Evolutionary conservation across 805 yeast genomes (phyloP), one percentile per base, ranked within the genome.

Genomic region (Zygosaccharomyces bailii): DNA sequence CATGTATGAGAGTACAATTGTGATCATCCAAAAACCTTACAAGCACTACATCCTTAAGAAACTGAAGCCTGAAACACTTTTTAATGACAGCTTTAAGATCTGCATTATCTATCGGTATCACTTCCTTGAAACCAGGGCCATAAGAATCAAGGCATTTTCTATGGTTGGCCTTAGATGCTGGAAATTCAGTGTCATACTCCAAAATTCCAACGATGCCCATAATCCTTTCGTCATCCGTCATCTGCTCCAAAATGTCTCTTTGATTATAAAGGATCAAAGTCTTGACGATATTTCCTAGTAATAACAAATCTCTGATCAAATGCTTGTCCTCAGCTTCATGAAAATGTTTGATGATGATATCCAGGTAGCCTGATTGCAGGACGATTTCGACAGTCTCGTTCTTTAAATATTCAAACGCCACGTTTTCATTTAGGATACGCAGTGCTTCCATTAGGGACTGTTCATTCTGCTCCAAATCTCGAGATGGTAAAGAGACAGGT

Each of bases 101-200:
- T 2, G 67, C 65, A 54, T 80, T 75, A 2, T 73, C 67, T 9
- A 83, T 69, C 0, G 89, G 88, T 11, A 86, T 67, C 3, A 89
- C 85, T 52, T 84, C 83, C 60, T 83, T 84, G 66, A 86, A 84
- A 24, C 50, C 57, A 10, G 65, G 63, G 7, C 55, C 61, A 32
- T 73, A 72, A 5, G 82, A 66, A 36, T 79, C 78, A 24, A 88
- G 61, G 57, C 77, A 84, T 17, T 78, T 78, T 42, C 96, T 70
- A 66, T 86, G 87, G 54, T 86, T 84, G 3, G 96, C 87, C 63
- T 87, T 89, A 51, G 74, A 73, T 10, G 73, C 72, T 1, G 96
- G 96, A 56, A 76, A 87, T 45, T 86, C 95, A 0, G 93, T 85
- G 61, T 93, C 97, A 63, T 88, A 84, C 63, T 93, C 99, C 37